Evolutionary conservation across 1,139 yeast species (phyloP), one percentile per base, ranked within the genome.

Genomic region (Sugiyamaella sp.): DNA sequence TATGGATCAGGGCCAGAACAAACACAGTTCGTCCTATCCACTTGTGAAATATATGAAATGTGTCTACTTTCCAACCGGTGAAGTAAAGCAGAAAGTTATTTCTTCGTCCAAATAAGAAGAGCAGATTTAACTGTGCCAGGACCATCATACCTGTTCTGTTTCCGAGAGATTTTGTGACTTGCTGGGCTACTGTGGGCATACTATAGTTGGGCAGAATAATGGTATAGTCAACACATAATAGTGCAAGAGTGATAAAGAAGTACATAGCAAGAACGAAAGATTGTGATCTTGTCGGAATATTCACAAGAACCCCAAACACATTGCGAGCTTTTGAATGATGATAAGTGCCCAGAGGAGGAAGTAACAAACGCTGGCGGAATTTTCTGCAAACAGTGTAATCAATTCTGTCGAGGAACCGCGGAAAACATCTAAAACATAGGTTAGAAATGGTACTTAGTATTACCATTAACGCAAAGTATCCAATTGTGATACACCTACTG

Each of bases 221-320:
- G 19, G 71, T 57, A 66, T 74, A 80, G 43, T 73, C 67, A 44
- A 74, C 66, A 29, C 73, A 70, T 39, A 69, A 51, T 40, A 78
- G 66, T 21, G 79, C 71, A 4, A 75, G 50, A 27, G 75, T 71
- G 57, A 82, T 63, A 1, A 74, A 62, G 10, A 78, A 62, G 64
- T 78, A 80, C 3, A 78, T 72, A 12, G 69, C 54, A 10, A 84
- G 64, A 44, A 80, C 71, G 6, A 79, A 59, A 0, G 82, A 65
- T 66, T 83, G 90, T 46, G 76, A 69, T 58, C 90, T 76, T 1
- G 88, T 80, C 1, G 93, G 93, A n/a, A 83, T 66, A 39, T 77
- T 64, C 20, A 70, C 54, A 3, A 69, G 66, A 22, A 71, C 62
- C 29, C 68, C 43, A 24, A 58, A 46, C 14, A 44, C 66, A 41